Base-by-base conservation (phyloP, 345 rosid species). In the Brassica nigra region DNA sequence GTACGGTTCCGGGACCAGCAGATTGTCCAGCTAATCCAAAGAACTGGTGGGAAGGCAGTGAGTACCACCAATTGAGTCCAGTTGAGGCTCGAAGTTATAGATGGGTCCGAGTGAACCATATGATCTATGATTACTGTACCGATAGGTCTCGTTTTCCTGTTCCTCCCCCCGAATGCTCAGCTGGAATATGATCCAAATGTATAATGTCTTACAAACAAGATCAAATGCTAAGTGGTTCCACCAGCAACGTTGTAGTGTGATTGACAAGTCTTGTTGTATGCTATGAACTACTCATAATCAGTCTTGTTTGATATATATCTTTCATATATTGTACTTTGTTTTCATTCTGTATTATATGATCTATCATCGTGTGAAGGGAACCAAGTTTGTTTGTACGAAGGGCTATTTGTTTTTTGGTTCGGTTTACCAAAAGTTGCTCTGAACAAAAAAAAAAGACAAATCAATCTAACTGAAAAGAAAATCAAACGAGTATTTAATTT, bases 61-160 rank as follows among this genome's bases (percentile, higher is more conserved):
- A 75, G 10, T 89, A 90, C 71, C 90, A 88, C 27, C 87, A 81
- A 28, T 90, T 94, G 29, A 88, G 73, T 18, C 85, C 95, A 8
- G 3, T 82, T 11, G 91, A 94, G 66, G 91, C 97, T 75, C 87
- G 93, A 78, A 74, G 81, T 16, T 94, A 92, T 89, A 82, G 90
- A 66, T 94, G 98, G 97, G 98, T 94, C 72, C 93, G 98, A 62
- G 30, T 90, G 70, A 92, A 92, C 88, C 97, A 92, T 87, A 89
- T 94, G 95, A 85, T 89, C 62, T 94, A 94, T 28, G 94, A 94
- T 70, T 94, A 94, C 81, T 94, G 97, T 63, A 79, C 86, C 18
- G 98, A 94, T 37, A 85, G 72, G 73, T 87, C 95, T 36, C 88
- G 98, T 4, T 89, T 86, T 86, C 95, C 88, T 0, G 85, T 88